Base-by-base conservation (phyloP, 441 rosid genomes). In the Dalechampia spathulata region DNA sequence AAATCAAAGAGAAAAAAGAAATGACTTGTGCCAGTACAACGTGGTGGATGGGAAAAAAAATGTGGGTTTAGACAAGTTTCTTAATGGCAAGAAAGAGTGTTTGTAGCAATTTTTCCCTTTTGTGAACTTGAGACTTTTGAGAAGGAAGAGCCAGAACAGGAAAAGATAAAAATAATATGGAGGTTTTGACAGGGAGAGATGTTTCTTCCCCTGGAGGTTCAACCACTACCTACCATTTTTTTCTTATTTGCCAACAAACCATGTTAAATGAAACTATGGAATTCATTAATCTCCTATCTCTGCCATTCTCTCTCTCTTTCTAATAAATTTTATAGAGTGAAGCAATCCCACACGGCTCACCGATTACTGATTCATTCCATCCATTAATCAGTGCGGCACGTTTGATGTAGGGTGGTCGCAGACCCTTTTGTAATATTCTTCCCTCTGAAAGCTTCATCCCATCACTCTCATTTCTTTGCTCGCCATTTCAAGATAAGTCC, bases 211-310 rank as follows among this genome's bases (percentile, higher is more conserved):
- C 69, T 20, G 52, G 74, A 83, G 75, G 90, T 78, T 82, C 92
- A 91, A 87, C 98, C 42, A 80, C 96, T 81, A 81, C 80, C 85
- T 25, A 85, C 73, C 79, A 52, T 71, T 72, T 14, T 74, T 51
- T 34, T 27, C 77, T 78, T 8, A 4, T 72, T 60, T 60, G 58
- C 72, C 77, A 65, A 60, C 78, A 70, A 68, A 72, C 71, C 57
- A 56, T 51, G 77, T 70, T 82, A 68, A 70, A 68, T 63, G 34
- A 30, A 30, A 30, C 34, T 3, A 30, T 30, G 5, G 8, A 30
- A 3, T 30, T 8, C 4, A 3, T 30, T 30, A 30, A 4, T 72
- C 67, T 51, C 56, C 49, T 37, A 58, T 40, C 62, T 56, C 34
- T 36, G 46, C 17, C 47, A 42, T 57, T 30, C 58, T 57, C 69